Conservation (phyloP, 2,329 filamentous ascomycete genomes). For the Dactylonectria macrodidyma region DNA sequence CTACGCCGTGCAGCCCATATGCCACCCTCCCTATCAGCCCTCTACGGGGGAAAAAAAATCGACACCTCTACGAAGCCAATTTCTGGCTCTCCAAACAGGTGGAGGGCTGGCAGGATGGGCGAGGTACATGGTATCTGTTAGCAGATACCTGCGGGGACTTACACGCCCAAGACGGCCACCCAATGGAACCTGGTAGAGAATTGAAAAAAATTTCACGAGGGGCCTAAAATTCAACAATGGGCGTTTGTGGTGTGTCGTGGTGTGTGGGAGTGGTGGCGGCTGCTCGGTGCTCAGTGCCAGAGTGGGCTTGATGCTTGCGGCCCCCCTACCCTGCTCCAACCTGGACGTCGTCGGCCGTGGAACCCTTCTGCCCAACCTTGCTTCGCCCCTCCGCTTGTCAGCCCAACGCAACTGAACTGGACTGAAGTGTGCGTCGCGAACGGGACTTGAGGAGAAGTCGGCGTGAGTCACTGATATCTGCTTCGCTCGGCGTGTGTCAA, state of each 20-base stretch:
- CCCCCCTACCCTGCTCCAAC: conserved; percentile 20
- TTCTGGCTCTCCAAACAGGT: conserved; percentile 13
- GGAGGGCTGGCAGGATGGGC: conserved; percentile 27
- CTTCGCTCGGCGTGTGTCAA: conserved; percentile 14
- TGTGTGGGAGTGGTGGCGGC: conserved; percentile 16
- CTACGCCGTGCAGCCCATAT: not conserved
- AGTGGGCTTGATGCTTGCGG: conserved; percentile 34
- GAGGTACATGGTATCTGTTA: conserved; percentile 51
- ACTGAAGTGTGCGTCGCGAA: not conserved
- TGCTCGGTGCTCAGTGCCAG: conserved; percentile 23
- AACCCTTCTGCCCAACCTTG: conserved; percentile 47
- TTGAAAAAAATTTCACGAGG: conserved; percentile 45
- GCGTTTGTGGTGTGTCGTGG: conserved; percentile 37
- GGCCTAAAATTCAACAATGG: conserved; percentile 45
- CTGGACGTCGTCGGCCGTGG: conserved; percentile 23
- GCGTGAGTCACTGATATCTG: conserved; percentile 46
- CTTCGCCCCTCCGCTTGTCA: conserved; percentile 46
- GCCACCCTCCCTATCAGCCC: not conserved
- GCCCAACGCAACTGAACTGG: conserved; percentile 42
- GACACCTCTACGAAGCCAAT: conserved; percentile 1
- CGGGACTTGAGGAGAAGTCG: conserved; percentile 22
- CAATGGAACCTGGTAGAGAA: conserved; percentile 23
- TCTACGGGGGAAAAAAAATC: not conserved
- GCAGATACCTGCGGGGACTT: conserved; percentile 47
- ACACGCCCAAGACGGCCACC: conserved; percentile 29